Base-by-base conservation (phyloP, 352 stramenopile species). In the Phytophthora citrophthora region DNA sequence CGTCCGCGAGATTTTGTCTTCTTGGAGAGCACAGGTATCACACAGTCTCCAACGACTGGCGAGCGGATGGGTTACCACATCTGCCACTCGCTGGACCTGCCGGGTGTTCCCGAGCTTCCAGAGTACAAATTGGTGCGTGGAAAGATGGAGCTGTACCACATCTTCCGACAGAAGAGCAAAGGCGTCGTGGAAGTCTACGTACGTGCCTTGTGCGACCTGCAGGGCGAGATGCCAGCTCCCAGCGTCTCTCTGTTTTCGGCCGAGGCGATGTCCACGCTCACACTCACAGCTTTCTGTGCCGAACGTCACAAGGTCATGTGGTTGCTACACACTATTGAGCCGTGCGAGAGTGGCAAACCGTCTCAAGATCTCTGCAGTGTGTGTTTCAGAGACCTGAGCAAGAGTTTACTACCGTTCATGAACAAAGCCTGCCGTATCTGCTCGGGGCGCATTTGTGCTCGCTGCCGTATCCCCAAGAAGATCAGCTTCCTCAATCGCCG, bases 41-140 rank as follows among this genome's bases (percentile, higher is more conserved):
- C 61, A 2, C 39, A 61, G 36, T 74, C 61, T 15, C 61, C 71
- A 1, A 68, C 54, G 2, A 77, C 54, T 0, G 70, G 70, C 0
- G 76, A 88, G 40, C 72, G 67, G n/a, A 81, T 85, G 40, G 79
- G 77, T 4, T 86, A 77, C 50, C 68, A 79, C 55, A 70, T 85
- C 32, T 64, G 50, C 34, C 70, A 89, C 44, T 87, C 75, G 9
- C 38, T 89, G 2, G 64, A 76, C 1, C 40, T 88, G 2, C 63
- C 74, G 11, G 68, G 54, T 0, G 57, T 74, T 23, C 68, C 67
- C 0, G 61, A 74, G 9, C 51, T 77, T 11, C 66, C 68, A 0
- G 27, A 70, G 1, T 76, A 67, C 57, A 81, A 79, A 39, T 54
- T 84, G 1, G 53, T 87, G n/a, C 75, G 77, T 23, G 70, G 72